A percentile compares a stretch with the other conserved stretches of the same genome.
These are phyloP conservation scores for Elsinoe fawcettii DNA, from an alignment of 2,329 filamentous ascomycete genomes.

Conservation along the genomic window DNA sequence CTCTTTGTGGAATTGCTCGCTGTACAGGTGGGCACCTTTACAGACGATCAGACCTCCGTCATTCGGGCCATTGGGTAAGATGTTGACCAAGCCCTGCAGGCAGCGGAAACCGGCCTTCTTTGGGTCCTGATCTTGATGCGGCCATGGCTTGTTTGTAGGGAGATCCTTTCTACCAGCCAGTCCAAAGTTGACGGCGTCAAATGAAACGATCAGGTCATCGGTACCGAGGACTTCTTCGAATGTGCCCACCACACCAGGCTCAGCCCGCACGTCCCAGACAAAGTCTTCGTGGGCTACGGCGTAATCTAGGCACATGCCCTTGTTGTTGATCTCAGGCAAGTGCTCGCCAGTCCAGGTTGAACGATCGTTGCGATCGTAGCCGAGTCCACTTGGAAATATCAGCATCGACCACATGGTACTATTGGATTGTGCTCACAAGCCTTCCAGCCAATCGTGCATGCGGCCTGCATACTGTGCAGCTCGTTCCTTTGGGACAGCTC, in stretches of 20 bases:
- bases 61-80: constrained; percentile 31
- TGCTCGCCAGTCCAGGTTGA: constrained; percentile 30
- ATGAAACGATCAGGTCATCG: constrained; percentile 43
- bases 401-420: neutral
- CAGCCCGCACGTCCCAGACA: constrained; percentile 42
- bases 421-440: constrained; percentile 28
- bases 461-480: constrained; percentile 27
- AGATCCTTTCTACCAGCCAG: constrained; percentile 36
- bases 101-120: constrained; percentile 43
- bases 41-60: constrained; percentile 34
- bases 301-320: constrained; percentile 44
- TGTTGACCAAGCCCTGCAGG: constrained; percentile 45
- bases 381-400: constrained; percentile 26
- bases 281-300: constrained; percentile 44
- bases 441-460: constrained; percentile 21
- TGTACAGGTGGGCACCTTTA: constrained; percentile 27
- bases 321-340: constrained; percentile 38
- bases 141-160: constrained; percentile 37
- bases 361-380: constrained; percentile 31
- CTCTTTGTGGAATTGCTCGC: constrained; percentile 28
- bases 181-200: constrained; percentile 42
- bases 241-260: constrained; percentile 40
- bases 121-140: constrained; percentile 42
- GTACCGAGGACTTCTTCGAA: constrained; percentile 43
- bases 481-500: constrained; percentile 34